Base-by-base conservation (phyloP, 345 rosid genomes). In the Carallia pectinifolia region DNA sequence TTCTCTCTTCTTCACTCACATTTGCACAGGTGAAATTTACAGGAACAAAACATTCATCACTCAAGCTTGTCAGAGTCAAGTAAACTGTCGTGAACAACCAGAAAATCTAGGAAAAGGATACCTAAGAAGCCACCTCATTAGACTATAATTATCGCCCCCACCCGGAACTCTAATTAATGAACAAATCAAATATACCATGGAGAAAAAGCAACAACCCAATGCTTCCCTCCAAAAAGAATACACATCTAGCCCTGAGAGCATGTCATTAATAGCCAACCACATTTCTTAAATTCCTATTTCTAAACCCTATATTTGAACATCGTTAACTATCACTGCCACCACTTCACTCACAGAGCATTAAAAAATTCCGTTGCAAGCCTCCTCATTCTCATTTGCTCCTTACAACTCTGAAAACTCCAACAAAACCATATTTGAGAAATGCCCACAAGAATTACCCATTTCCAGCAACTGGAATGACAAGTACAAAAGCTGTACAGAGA, bases 161-260 rank as follows among this genome's bases (percentile, higher is more conserved):
- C 68, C 58, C 69, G 67, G 23, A 50, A 77, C 64, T 62, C 80
- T 71, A 77, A 72, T 71, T 66, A 76, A 80, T 76, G 54, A 82
- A 77, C 84, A 80, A 82, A 84, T 78, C 68, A 74, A 23, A 79
- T 81, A 77, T 70, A 79, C 84, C 84, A 54, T 60, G 86, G 82
- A 77, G 88, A 77, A 81, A 68, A 72, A 48, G 68, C 76, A 68
- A 52, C 71, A 62, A 69, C 70, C 68, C 78, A 72, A 78, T 73
- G 80, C 87, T 78, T 69, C 77, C 85, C 89, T 76, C 90, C 82
- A 58, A 61, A 85, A 93, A 93, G 96, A 90, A 93, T 93, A 78
- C 64, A 79, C 71, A 65, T 74, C 84, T 78, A 79, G 30, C 70
- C 75, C 74, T 27, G 37, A 64, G 71, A 52, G 72, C 63, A 60